Evolutionary conservation across 2,329 filamentous ascomycete species (phyloP).

Genomic region (Trichoderma atroviride): DNA sequence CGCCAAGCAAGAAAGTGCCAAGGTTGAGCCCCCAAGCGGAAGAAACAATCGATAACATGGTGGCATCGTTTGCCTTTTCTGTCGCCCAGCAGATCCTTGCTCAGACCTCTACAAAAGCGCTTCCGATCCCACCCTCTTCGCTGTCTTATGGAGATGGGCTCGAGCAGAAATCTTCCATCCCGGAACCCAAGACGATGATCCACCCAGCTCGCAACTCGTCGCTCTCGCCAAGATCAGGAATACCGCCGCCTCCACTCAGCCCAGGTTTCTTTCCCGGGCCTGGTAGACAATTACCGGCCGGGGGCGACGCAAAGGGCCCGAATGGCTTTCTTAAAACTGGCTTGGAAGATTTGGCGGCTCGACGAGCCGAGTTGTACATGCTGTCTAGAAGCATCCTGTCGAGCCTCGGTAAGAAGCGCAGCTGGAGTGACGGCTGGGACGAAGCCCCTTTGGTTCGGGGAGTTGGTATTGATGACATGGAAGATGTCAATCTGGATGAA

Average conservation of each 20-base stretch:
- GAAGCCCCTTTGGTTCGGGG: slow-evolving; percentile 57
- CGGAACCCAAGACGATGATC: slow-evolving; percentile 71
- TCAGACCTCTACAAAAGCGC: slow-evolving; percentile 70
- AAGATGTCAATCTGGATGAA: slow-evolving; percentile 60
- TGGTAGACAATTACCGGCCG: slow-evolving; percentile 43
- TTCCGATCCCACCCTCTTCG: slow-evolving; percentile 66
- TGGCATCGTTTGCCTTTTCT: slow-evolving; percentile 77
- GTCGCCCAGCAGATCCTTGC: slow-evolving; percentile 75
- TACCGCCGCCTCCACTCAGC: slow-evolving; percentile 47
- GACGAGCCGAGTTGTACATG: slow-evolving; percentile 78
- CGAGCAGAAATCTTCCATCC: slow-evolving; percentile 64
- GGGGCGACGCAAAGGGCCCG: slow-evolving; percentile 45
- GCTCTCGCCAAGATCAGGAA: slow-evolving; percentile 45
- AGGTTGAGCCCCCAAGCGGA: slow-evolving; percentile 43
- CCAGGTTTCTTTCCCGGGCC: slow-evolving; percentile 58
- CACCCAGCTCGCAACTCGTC: slow-evolving; percentile 68
- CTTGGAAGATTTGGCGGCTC: slow-evolving; percentile 78
- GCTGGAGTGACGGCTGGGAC: slow-evolving; percentile 79
- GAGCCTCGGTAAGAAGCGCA: slow-evolving; percentile 68
- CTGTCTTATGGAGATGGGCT: slow-evolving; percentile 50
- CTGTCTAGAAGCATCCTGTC: slow-evolving; percentile 80
- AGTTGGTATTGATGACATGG: slow-evolving; percentile 51
- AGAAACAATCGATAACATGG: slow-evolving; percentile 70
- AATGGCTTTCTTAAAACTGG: slow-evolving; percentile 62
- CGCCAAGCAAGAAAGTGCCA: slow-evolving; percentile 35